These are phyloP conservation scores for Periconia sp. DNA, from an alignment of 2,329 filamentous ascomycete genomes.

Conservation along the genomic window DNA sequence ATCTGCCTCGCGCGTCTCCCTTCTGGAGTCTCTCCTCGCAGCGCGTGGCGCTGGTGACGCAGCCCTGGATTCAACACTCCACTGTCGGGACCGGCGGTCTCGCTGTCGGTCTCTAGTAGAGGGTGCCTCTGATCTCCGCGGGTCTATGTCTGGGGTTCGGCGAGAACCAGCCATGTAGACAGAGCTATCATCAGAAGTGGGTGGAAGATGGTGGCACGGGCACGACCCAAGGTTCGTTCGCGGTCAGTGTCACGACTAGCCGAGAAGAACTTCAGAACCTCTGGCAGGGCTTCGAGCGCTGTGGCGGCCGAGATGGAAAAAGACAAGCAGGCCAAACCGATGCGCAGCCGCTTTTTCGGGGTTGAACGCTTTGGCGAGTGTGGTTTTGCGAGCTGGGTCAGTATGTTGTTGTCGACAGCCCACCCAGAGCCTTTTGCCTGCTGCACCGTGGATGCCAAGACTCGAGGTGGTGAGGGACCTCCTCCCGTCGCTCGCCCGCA, in stretches of 20 bases:
- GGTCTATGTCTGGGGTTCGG: constrained; percentile 45
- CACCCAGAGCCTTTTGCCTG: constrained; percentile 25
- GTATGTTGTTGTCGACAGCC: constrained; percentile 6
- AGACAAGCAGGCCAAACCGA: constrained; percentile 10
- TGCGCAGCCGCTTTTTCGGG: constrained; percentile 3
- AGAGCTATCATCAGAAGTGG: constrained; percentile 41
- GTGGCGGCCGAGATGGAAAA: constrained; percentile 10
- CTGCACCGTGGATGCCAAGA: constrained; percentile 21
- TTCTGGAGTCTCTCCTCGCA: constrained; percentile 36
- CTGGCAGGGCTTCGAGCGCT: constrained; percentile 17
- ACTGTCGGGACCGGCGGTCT: constrained; percentile 16
- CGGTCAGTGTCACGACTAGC: constrained; percentile 41
- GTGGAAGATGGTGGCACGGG: constrained; percentile 31
- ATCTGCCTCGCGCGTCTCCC: constrained; percentile 31
- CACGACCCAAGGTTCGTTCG: constrained; percentile 29
- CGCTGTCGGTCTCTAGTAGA: constrained; percentile 36
- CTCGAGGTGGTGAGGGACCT: constrained; percentile 12
- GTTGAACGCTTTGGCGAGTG: constrained; percentile 3
- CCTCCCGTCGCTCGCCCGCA: not conserved
- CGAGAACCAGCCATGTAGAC: constrained; percentile 49
- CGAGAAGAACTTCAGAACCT: constrained; percentile 31
- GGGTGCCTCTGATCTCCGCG: constrained; percentile 47
- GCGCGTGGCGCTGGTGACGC: constrained; percentile 40
- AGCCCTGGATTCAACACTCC: constrained; percentile 32
- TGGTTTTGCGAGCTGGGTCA: constrained; percentile 20